phyloP scores from a whole-genome alignment of 2,329 filamentous ascomycete species.

The Diaporthe citri region DNA sequence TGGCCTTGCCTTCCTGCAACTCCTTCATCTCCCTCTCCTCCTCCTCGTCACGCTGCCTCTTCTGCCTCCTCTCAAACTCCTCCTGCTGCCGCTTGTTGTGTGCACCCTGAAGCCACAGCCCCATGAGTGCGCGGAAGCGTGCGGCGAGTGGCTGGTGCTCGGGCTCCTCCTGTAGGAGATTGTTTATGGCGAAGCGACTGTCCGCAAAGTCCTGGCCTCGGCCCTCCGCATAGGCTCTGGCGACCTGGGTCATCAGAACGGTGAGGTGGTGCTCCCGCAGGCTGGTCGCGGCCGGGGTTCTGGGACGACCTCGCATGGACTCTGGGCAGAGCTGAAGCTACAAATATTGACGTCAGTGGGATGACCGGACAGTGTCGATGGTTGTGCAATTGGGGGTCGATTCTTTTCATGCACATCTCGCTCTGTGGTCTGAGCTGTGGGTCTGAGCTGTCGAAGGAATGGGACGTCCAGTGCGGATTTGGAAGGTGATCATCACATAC shows the following conservation, averaged over 20 bases:
- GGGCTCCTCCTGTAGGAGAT: not conserved
- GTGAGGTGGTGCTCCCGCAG: not conserved
- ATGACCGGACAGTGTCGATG: accelerated
- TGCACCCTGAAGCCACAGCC: not conserved
- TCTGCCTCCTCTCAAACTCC: not conserved
- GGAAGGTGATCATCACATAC: not conserved
- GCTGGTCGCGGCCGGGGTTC: not conserved
- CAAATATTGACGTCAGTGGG: not conserved
- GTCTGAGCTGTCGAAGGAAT: not conserved
- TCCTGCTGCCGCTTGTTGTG: not conserved
- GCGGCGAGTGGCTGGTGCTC: not conserved
- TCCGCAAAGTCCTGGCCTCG: constrained; percentile 3
- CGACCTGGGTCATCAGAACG: not conserved
- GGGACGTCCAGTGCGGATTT: no score
- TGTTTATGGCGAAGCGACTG: not conserved
- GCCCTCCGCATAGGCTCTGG: not conserved
- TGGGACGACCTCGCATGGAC: no score
- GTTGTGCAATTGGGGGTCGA: no score
- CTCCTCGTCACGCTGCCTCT: not conserved
- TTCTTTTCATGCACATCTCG: accelerated
- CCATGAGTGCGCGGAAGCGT: constrained; percentile 4
- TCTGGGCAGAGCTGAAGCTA: not conserved
- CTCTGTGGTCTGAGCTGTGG: accelerated
- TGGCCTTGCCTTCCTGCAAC: not conserved
- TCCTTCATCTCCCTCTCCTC: not conserved